phyloP scores from a whole-genome alignment of 306 rosid species.

The Begonia peltatifolia region DNA sequence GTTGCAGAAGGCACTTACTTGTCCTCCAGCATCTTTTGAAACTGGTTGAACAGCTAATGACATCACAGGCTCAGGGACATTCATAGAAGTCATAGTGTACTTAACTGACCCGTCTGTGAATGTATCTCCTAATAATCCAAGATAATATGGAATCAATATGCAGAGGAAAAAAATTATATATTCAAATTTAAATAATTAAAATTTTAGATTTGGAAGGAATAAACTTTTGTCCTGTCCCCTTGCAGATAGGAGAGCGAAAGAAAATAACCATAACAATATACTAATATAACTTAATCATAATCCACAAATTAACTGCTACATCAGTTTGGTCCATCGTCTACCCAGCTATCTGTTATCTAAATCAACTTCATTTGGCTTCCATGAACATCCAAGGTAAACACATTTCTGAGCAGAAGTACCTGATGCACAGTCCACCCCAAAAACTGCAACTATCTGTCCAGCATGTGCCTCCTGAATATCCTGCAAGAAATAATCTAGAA shows the following conservation, averaged over 20 bases:
- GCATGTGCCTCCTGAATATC: slow-evolving; percentile 98
- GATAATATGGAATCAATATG: slow-evolving; percentile 4
- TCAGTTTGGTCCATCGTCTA: no score
- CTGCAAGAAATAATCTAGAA: slow-evolving; percentile 19
- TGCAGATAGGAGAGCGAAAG: no score
- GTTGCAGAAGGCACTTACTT: slow-evolving; percentile 42
- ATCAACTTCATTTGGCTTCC: no score
- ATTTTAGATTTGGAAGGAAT: no score
- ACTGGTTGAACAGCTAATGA: slow-evolving; percentile 96
- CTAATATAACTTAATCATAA: no score
- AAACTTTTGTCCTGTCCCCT: no score
- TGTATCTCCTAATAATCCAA: slow-evolving; percentile 70
- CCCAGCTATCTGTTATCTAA: no score
- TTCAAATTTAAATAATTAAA: no score
- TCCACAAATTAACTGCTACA: no score
- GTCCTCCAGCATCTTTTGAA: slow-evolving; percentile 97
- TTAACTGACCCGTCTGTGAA: slow-evolving; percentile 84
- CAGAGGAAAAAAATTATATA: no score
- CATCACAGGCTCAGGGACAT: slow-evolving; percentile 99
- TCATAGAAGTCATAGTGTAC: slow-evolving; percentile 98
- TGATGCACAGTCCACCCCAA: slow-evolving; percentile 99
- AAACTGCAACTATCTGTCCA: slow-evolving; percentile 97
- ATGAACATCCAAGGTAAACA: no score
- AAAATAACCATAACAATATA: no score
- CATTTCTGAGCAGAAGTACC: slow-evolving; percentile 24